phyloP scores from a whole-genome alignment of 345 rosid genomes.

The Aethionema arabicum region DNA sequence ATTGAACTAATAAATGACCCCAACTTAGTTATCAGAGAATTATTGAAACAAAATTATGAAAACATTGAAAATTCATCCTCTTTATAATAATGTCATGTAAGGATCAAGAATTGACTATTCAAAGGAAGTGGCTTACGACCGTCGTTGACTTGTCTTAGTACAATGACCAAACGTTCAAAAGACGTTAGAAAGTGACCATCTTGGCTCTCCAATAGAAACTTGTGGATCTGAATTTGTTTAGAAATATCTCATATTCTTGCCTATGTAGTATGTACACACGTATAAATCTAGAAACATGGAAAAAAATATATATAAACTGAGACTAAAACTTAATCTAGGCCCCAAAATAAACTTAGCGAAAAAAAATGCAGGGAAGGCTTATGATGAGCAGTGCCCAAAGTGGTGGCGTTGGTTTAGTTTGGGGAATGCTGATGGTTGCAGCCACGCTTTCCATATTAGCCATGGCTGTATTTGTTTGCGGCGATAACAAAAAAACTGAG shows the following conservation, averaged over 20 bases:
- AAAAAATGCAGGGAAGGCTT: neutral
- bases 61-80: slow-evolving; percentile 6
- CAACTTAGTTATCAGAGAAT: neutral
- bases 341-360: neutral
- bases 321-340: neutral
- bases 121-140: no score
- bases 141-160: no score
- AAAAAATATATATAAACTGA: slow-evolving; percentile 4
- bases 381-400: neutral
- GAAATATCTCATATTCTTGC: neutral
- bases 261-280: neutral
- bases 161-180: no score
- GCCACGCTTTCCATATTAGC: slow-evolving; percentile 18
- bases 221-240: neutral
- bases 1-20: slow-evolving; percentile 3
- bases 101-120: neutral
- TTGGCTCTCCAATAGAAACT: no score
- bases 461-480: slow-evolving; percentile 16
- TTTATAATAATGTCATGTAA: slow-evolving; percentile 18
- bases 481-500: neutral
- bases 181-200: neutral
- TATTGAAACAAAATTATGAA: slow-evolving; percentile 2
- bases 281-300: neutral
- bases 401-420: neutral
- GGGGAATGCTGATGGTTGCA: slow-evolving; percentile 16